Percentiles rank a stretch among this genome's conserved stretches.
Evolutionary conservation across 2,329 filamentous ascomycete genomes (phyloP).

Genomic region (Colletotrichum incanum): DNA sequence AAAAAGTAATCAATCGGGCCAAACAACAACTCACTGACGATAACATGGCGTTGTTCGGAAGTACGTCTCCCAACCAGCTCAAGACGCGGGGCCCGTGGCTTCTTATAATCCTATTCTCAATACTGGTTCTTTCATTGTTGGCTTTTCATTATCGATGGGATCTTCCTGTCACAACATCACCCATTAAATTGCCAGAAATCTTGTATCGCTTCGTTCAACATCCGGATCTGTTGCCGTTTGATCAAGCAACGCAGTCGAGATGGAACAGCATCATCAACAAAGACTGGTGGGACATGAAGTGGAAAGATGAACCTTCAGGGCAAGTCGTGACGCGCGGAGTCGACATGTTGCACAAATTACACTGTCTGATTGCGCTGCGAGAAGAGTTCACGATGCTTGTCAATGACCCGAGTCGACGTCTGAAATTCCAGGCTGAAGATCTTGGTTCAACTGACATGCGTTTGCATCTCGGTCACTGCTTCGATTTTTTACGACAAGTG

Average conservation of each 20-base stretch:
- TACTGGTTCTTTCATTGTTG: background rate
- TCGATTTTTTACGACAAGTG: conserved; percentile 1
- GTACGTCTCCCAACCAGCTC: background rate
- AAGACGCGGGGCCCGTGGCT: background rate
- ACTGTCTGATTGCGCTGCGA: background rate
- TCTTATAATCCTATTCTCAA: background rate
- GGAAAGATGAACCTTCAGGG: background rate
- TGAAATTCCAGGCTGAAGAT: background rate
- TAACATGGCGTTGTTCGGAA: background rate
- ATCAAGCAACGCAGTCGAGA: background rate
- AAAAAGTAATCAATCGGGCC: background rate
- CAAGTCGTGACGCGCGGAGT: background rate
- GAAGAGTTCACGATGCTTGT: background rate
- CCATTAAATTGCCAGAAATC: background rate
- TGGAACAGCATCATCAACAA: background rate
- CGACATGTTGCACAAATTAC: background rate
- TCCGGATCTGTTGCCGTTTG: background rate
- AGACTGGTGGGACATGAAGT: conserved; percentile 4
- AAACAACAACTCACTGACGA: background rate
- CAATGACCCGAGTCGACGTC: background rate
- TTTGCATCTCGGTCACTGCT: conserved; percentile 1
- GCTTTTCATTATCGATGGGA: background rate
- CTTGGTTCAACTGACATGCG: background rate
- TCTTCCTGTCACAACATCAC: background rate
- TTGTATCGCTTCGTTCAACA: background rate